Conservation (phyloP, 2,329 filamentous ascomycete species). For the Kalmusia sp. region DNA sequence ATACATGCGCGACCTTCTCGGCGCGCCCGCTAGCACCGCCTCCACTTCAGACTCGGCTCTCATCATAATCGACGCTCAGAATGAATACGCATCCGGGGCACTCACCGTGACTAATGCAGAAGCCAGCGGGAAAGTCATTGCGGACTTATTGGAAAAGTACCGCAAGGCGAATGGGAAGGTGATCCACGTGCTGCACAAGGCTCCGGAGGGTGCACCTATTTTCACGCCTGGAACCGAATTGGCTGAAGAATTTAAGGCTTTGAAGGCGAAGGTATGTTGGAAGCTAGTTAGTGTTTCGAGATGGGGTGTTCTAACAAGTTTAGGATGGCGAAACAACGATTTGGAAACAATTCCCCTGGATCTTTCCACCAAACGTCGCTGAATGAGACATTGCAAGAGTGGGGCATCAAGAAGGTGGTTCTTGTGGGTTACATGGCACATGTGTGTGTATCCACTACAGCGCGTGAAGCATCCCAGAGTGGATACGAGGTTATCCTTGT, state of each 20-base stretch:
- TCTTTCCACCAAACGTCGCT: conserved; percentile 68
- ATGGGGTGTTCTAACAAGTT: neutral
- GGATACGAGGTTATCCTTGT: conserved; percentile 70
- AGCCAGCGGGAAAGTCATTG: conserved; percentile 63
- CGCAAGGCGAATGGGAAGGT: conserved; percentile 61
- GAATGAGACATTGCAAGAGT: conserved; percentile 59
- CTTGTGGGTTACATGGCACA: conserved; percentile 71
- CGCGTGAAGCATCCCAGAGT: conserved; percentile 64
- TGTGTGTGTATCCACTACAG: conserved; percentile 69
- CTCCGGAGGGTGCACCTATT: conserved; percentile 67
- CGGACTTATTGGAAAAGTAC: conserved; percentile 65
- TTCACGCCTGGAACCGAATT: conserved; percentile 69
- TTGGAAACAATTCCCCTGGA: conserved; percentile 64
- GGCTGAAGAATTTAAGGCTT: conserved; percentile 66
- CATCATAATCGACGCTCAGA: conserved; percentile 74
- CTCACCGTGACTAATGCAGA: conserved; percentile 63
- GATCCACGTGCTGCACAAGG: conserved; percentile 68
- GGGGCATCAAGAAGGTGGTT: conserved; percentile 66
- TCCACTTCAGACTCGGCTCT: conserved; percentile 65
- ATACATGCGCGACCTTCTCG: conserved; percentile 62
- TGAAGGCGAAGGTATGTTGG: conserved; percentile 53
- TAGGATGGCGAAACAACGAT: conserved; percentile 62
- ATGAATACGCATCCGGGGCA: conserved; percentile 68
- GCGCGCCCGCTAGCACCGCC: conserved; percentile 62
- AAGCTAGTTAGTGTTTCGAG: neutral